Conservation (phyloP, 192 early-diverging fungal genomes). For the Coemansia sp. region DNA sequence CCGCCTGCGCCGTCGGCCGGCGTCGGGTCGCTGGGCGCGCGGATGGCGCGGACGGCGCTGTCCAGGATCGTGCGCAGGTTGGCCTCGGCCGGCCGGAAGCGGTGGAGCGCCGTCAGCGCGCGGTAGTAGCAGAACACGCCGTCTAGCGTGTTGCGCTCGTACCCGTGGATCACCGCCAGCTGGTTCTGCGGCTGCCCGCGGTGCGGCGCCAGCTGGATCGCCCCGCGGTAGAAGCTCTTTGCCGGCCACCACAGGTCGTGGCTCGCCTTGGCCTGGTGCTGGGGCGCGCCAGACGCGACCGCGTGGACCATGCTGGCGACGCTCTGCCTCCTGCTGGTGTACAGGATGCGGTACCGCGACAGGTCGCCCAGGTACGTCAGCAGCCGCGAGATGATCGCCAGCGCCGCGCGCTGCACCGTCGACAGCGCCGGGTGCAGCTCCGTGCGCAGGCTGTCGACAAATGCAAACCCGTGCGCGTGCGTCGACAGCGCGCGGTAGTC, state of each 20-base stretch:
- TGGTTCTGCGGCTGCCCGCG: slow-evolving; percentile 54
- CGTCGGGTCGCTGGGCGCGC: background rate
- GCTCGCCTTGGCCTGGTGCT: slow-evolving; percentile 4
- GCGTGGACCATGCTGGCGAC: background rate
- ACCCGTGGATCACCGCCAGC: slow-evolving; percentile 46
- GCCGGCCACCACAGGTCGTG: slow-evolving; percentile 40
- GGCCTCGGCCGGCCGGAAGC: slow-evolving; percentile 30
- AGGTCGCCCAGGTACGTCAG: slow-evolving; percentile 49
- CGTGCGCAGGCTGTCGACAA: slow-evolving; percentile 26
- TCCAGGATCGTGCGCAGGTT: slow-evolving; percentile 44
- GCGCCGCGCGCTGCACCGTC: slow-evolving; percentile 25
- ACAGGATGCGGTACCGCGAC: slow-evolving; percentile 40
- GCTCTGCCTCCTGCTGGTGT: slow-evolving; percentile 29
- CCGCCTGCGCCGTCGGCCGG: background rate
- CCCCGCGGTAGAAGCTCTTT: slow-evolving; percentile 45
- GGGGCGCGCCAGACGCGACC: background rate
- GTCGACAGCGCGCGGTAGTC: slow-evolving; percentile 36
- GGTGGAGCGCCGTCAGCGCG: slow-evolving; percentile 30
- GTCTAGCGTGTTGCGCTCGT: slow-evolving; percentile 40
- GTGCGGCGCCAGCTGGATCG: slow-evolving; percentile 44
- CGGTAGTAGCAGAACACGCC: slow-evolving; percentile 44
- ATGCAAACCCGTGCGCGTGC: slow-evolving; percentile 31
- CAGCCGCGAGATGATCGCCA: slow-evolving; percentile 31
- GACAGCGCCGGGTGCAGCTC: slow-evolving; percentile 37
- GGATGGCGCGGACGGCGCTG: slow-evolving; percentile 27